Percentiles rank a stretch among this genome's conserved stretches.
Conservation (phyloP, 306 rosid species). For the Vigna hirtella region DNA sequence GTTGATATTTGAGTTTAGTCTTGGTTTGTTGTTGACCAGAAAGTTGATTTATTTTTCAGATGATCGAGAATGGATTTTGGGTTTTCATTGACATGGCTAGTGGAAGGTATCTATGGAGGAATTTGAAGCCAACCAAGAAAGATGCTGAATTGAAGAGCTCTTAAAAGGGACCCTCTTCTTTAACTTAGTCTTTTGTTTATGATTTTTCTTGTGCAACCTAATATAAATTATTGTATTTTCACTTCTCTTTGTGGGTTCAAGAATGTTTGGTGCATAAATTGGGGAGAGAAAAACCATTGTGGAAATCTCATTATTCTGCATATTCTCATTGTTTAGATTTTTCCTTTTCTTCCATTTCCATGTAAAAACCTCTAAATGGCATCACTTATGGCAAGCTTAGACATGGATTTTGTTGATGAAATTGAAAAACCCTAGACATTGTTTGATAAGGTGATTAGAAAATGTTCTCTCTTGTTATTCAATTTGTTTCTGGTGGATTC, state of each 20-base stretch:
- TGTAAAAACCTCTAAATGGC: not conserved
- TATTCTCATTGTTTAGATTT: not conserved
- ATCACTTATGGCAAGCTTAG: no score
- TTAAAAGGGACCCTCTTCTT: not conserved
- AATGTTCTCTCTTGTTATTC: no score
- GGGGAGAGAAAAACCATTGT: not conserved
- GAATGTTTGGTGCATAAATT: conserved; percentile 29
- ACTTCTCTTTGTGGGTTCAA: conserved; percentile 27
- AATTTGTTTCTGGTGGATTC: no score
- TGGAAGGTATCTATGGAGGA: conserved; percentile 84
- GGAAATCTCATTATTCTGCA: conserved; percentile 15
- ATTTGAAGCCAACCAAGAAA: conserved; percentile 51
- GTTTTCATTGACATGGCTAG: conserved; percentile 79
- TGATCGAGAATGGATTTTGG: conserved; percentile 68
- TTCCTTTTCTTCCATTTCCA: not conserved
- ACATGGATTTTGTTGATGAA: no score
- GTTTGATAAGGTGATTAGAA: no score
- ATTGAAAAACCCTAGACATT: no score
- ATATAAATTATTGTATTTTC: conserved; percentile 21
- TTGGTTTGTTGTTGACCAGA: not conserved
- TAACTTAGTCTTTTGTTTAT: not conserved
- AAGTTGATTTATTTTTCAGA: conserved; percentile 49
- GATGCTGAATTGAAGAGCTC: conserved; percentile 41
- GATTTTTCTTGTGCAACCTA: not conserved
- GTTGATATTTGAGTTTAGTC: conserved; percentile 2